Evolutionary conservation across 257 asterid species (phyloP), one percentile per base, ranked within the genome.

Genomic region (Mentha longifolia): DNA sequence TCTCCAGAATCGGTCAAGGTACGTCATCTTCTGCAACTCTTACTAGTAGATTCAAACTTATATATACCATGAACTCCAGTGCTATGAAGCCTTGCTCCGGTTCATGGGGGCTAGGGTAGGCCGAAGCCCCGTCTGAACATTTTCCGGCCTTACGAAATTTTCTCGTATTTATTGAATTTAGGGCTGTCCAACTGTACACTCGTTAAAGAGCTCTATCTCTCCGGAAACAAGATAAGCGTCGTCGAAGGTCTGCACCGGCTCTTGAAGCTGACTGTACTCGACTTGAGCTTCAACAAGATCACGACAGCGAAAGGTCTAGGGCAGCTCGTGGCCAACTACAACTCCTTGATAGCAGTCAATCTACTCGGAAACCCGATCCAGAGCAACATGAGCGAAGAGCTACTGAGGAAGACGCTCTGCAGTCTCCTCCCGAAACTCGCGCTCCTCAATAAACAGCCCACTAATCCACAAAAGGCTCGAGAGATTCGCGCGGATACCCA

Each of bases 191-290:
- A 70, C 49, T 90, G 97, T 64, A 80, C 80, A 3, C 84, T 83
- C 9, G 74, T 92, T 65, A 92, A 90, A 67, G 96, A 92, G 78
- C 95, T 90, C 12, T 85, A 85, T 80, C 88, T 92, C 6, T 81
- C 90, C 5, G 98, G 97, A 50, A 92, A 92, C 89, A 92, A 90
- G 86, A 81, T 92, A 61, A 92, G 97, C 41, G 68, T 79, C 2
- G 87, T 88, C 14, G 97, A 92, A 75, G 97, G 98, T 72, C 84
- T 92, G 62, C 97, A 92, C 67, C 77, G 98, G 51, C 96, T 86
- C 52, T 65, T 88, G 78, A 92, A 92, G 77, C 86, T 92, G 73
- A 78, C 85, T 2, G 85, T 88, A 30, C 55, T 92, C 68, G 96
- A 92, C 79, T 71, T 92, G 84, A 88, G 97, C 83, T 90, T 88